Conservation (phyloP, 164 flowering plant species). For the Kingdonia uniflora region DNA sequence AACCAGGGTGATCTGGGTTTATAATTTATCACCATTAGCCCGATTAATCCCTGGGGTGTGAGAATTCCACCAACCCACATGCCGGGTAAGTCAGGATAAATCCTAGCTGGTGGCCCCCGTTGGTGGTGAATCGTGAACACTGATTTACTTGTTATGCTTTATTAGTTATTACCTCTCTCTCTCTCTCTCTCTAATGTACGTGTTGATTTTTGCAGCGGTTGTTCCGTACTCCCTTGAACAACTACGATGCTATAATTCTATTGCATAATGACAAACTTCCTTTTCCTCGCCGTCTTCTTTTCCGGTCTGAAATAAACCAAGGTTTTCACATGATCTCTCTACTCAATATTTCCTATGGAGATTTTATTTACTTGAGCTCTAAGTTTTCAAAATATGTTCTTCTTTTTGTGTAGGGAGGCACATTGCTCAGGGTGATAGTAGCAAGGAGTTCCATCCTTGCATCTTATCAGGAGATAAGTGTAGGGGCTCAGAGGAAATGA, state of each 20-base stretch:
- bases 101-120: too few relatives aligned
- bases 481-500: slow-evolving; percentile 31
- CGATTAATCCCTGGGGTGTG: too few relatives aligned
- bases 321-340: slow-evolving; percentile 27
- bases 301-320: slow-evolving; percentile 57
- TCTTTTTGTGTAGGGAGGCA: slow-evolving; percentile 36
- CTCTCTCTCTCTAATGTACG: background rate
- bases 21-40: too few relatives aligned
- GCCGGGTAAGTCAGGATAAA: too few relatives aligned
- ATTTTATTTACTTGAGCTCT: background rate
- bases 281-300: slow-evolving; percentile 74
- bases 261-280: slow-evolving; percentile 72
- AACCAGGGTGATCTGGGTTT: too few relatives aligned
- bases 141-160: too few relatives aligned
- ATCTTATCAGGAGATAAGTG: slow-evolving; percentile 30
- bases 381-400: background rate
- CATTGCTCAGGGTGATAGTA: slow-evolving; percentile 58
- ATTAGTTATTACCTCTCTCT: too few relatives aligned
- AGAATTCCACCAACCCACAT: too few relatives aligned
- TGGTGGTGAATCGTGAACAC: too few relatives aligned
- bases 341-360: background rate
- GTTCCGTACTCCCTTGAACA: slow-evolving; percentile 79
- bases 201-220: slow-evolving; percentile 55
- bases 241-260: slow-evolving; percentile 85
- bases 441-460: slow-evolving; percentile 58